phyloP scores from a whole-genome alignment of 164 flowering plant species.

The Magnolia officinalis region DNA sequence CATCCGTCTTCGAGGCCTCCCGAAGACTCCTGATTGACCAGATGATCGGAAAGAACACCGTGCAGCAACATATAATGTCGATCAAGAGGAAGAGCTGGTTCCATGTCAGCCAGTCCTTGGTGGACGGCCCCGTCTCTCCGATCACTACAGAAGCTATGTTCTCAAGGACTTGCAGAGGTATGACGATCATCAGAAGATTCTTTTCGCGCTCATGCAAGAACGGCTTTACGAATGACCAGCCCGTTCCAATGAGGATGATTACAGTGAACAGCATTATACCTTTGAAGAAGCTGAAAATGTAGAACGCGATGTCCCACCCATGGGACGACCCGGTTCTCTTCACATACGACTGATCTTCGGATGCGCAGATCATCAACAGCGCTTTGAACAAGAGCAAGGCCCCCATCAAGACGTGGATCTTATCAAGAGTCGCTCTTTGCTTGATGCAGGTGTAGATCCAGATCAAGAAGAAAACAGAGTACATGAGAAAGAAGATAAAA shows the following conservation, averaged over 20 bases:
- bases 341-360: constrained; percentile 30
- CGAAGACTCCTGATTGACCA: constrained; percentile 40
- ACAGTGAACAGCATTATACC: constrained; percentile 40
- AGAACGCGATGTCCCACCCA: constrained; percentile 41
- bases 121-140: constrained; percentile 29
- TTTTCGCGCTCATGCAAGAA: constrained; percentile 40
- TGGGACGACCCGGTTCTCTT: constrained; percentile 37
- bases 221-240: constrained; percentile 49
- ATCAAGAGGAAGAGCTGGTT: constrained; percentile 33
- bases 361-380: constrained; percentile 34
- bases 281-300: constrained; percentile 37
- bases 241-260: constrained; percentile 40
- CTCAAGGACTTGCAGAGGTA: constrained; percentile 42
- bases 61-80: constrained; percentile 34
- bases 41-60: constrained; percentile 38
- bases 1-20: constrained; percentile 41
- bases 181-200: constrained; percentile 33
- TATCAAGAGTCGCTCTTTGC: constrained; percentile 19
- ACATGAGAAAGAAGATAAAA: constrained; percentile 24
- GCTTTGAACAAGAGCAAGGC: constrained; percentile 34
- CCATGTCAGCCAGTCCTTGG: constrained; percentile 43
- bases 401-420: constrained; percentile 38
- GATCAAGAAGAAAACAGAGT: constrained; percentile 7
- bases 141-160: constrained; percentile 36
- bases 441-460: constrained; percentile 32